Base-by-base conservation (phyloP, 495 filamentous ascomycete species). In the Ascobolus immersus region DNA sequence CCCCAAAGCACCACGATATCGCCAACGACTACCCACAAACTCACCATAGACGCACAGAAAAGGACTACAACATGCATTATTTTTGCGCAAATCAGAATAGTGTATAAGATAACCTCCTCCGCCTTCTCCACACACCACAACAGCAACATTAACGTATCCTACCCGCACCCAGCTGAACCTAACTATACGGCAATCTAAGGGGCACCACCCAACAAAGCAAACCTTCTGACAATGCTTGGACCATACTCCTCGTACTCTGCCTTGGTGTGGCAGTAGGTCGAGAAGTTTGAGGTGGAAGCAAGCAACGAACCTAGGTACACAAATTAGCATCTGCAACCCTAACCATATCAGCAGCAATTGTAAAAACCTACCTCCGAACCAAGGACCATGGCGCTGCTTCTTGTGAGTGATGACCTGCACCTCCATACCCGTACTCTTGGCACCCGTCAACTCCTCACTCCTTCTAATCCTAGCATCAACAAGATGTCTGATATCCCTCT, bases 321-420 rank as follows among this genome's bases (percentile, higher is more conserved):
- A n/a, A n/a, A n/a, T n/a, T n/a, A n/a, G n/a, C n/a, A n/a, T n/a
- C n/a, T n/a, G n/a, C n/a, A n/a, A n/a, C n/a, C n/a, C n/a, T n/a
- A n/a, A n/a, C n/a, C n/a, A n/a, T n/a, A n/a, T n/a, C n/a, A n/a
- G n/a, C n/a, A n/a, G n/a, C n/a, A n/a, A n/a, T n/a, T n/a, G n/a
- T n/a, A n/a, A n/a, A n/a, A n/a, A n/a, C n/a, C n/a, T n/a, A 33
- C 86, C 86, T 46, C 86, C 86, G 55, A 93, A 96, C 86, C 86
- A 96, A 23, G 86, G 86, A 9, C 86, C 86, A 49, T 96, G 82
- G 36, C 80, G 60, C 64, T 96, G 86, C 52, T 82, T 60, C 64
- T 86, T 90, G 59, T 96, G 89, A 28, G 78, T 75, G 39, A 96
- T 81, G 37, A 96, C 86, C 41, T 89, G 79, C 27, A 96, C 86